Base-by-base conservation (phyloP, 2,329 filamentous ascomycete genomes). In the Mollisiaceae sp. region DNA sequence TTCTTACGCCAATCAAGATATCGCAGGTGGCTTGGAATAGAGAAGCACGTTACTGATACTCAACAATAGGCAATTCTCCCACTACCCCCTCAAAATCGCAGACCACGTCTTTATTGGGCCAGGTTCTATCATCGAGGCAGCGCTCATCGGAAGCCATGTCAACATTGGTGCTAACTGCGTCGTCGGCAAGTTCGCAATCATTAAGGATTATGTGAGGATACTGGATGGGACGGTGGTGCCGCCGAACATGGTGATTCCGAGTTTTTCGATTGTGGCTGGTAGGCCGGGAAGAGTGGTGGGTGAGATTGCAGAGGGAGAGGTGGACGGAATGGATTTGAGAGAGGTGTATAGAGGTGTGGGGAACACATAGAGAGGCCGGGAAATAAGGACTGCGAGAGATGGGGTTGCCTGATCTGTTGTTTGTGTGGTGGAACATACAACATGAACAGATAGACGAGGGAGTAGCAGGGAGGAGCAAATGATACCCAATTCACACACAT, bases 101-200 rank as follows among this genome's bases (percentile, higher is more conserved):
- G 94, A 97, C 77, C 94, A 98, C 79, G 94, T 97, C 69, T 97
- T 94, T 78, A 86, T 99, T 59, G 94, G 93, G 65, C 84, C 87
- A 73, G 82, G 83, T 39, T 88, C 89, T 43, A 86, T 94, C 45
- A 85, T 99, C 43, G 92, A 95, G 76, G 93, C 94, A 0, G 93
- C 93, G 8, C 86, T 87, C 41, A 87, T 99, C 62, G 91, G 92
- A 1, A 93, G 85, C 71, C 92, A 97, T 79, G 93, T 98, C 18
- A 87, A 93, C 76, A 91, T 99, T 67, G 94, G 93, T 24, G 84
- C 85, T 63, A 87, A 89, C 60, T 92, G 89, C 68, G 89, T 91
- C 0, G 83, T 99, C 59, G 91, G 92, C 64, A 91, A 93, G 71
- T 94, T 97, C 78, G 91, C 90, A 59, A 94, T 97, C 67, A 87